These are phyloP conservation scores for Malassezia nana DNA, from an alignment of 1,284 basidiomycete species.

Conservation along the genomic window DNA sequence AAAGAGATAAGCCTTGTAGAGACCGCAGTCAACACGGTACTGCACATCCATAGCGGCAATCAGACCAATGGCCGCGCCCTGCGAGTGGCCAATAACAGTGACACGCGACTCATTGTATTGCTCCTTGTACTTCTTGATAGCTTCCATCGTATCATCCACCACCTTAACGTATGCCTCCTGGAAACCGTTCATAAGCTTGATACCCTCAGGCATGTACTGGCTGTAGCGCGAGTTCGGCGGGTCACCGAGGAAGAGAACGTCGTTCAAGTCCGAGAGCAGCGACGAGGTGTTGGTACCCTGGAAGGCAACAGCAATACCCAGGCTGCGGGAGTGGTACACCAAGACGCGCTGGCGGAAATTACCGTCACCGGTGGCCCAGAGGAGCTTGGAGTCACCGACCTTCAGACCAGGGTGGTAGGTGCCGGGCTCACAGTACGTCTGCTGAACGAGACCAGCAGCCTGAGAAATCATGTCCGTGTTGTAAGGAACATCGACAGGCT, in stretches of 20 bases:
- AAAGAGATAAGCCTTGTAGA: slow-evolving; percentile 24
- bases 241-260: slow-evolving; percentile 22
- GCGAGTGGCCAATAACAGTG: slow-evolving; percentile 33
- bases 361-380: slow-evolving; percentile 32
- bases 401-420: background rate
- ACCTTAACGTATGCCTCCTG: slow-evolving; percentile 31
- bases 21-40: slow-evolving; percentile 18
- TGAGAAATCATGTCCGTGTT: slow-evolving; percentile 1
- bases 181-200: slow-evolving; percentile 31
- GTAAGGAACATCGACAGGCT: slow-evolving; percentile 7
- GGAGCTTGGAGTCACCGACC: slow-evolving; percentile 26
- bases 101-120: slow-evolving; percentile 20
- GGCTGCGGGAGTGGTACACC: slow-evolving; percentile 26
- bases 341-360: slow-evolving; percentile 21
- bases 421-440: slow-evolving; percentile 6
- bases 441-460: slow-evolving; percentile 15
- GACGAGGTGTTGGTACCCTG: slow-evolving; percentile 32
- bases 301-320: slow-evolving; percentile 29
- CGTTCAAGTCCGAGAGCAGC: slow-evolving; percentile 24
- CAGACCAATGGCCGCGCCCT: slow-evolving; percentile 33
- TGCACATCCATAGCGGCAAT: slow-evolving; percentile 29
- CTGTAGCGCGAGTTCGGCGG: slow-evolving; percentile 21
- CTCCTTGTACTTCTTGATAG: slow-evolving; percentile 25
- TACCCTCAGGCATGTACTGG: slow-evolving; percentile 17
- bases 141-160: slow-evolving; percentile 21